Evolutionary conservation across 139 green algal species (phyloP).

Genomic region (Pseudopediastrum boryanum): DNA sequence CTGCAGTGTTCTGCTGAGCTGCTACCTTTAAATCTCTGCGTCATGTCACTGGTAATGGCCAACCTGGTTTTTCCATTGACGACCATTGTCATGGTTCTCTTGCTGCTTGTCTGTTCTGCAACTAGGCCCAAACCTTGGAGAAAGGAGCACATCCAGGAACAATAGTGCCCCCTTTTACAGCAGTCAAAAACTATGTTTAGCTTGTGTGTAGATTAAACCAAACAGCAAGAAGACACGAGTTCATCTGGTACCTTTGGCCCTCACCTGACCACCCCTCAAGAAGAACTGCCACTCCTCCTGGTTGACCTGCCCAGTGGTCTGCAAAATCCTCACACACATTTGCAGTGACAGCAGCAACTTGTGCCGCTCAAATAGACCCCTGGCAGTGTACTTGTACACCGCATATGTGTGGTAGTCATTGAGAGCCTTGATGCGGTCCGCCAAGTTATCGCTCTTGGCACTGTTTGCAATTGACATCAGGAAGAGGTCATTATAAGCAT

Average conservation of each 20-base stretch:
- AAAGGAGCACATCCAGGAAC: too few relatives aligned
- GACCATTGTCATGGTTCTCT: too few relatives aligned
- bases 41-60: too few relatives aligned
- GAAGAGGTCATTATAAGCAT: conserved; percentile 87
- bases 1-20: too few relatives aligned
- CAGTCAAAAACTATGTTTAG: too few relatives aligned
- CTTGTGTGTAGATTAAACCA: too few relatives aligned
- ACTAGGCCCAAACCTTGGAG: too few relatives aligned
- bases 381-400: conserved; percentile 81
- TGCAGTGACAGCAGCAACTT: conserved; percentile 92
- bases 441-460: conserved; percentile 55
- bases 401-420: conserved; percentile 90
- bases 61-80: too few relatives aligned
- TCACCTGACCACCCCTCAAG: conserved; percentile 72
- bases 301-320: conserved; percentile 66
- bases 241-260: background rate
- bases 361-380: conserved; percentile 93
- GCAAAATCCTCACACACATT: conserved; percentile 80
- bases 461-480: conserved; percentile 63
- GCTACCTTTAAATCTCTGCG: too few relatives aligned
- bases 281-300: conserved; percentile 86
- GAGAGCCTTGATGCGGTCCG: conserved; percentile 80
- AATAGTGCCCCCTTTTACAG: too few relatives aligned
- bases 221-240: too few relatives aligned
- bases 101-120: too few relatives aligned